Evolutionary conservation across 2,329 filamentous ascomycete species (phyloP).

Genomic region (Chaetoscypha palmicola): DNA sequence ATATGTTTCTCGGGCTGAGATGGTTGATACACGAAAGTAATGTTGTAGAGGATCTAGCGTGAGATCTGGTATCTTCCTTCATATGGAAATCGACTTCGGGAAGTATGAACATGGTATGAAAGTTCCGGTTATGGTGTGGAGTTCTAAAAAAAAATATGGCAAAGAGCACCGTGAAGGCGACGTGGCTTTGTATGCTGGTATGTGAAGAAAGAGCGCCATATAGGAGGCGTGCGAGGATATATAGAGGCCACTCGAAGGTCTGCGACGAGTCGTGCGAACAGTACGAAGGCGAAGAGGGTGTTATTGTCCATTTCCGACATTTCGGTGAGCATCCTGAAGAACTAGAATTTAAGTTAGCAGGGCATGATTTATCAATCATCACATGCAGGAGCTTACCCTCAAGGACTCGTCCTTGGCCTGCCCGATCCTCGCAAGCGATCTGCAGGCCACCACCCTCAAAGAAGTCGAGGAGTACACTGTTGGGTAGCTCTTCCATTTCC

Average conservation of each 20-base stretch:
- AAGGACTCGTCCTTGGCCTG: slow-evolving; percentile 49
- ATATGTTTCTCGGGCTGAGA: background rate
- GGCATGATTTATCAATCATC: background rate
- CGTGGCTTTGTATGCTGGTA: background rate
- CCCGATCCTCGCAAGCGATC: slow-evolving; percentile 56
- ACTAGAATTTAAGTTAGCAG: too few relatives aligned
- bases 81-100: background rate
- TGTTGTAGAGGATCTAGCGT: slow-evolving; percentile 1
- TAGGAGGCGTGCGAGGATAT: too few relatives aligned
- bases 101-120: background rate
- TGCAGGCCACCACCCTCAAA: slow-evolving; percentile 57
- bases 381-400: slow-evolving; percentile 27
- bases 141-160: background rate
- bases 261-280: background rate
- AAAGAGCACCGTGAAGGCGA: background rate
- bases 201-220: background rate
- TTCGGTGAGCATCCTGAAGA: slow-evolving; percentile 5
- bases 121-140: background rate
- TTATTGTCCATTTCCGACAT: background rate
- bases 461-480: slow-evolving; percentile 64
- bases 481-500: slow-evolving; percentile 85
- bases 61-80: slow-evolving; percentile 9
- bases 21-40: slow-evolving; percentile 3
- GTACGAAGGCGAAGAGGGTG: background rate
- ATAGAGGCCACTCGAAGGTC: background rate